Base-by-base conservation (phyloP, 148 eudicot species). In the Diospyros kaki region DNA sequence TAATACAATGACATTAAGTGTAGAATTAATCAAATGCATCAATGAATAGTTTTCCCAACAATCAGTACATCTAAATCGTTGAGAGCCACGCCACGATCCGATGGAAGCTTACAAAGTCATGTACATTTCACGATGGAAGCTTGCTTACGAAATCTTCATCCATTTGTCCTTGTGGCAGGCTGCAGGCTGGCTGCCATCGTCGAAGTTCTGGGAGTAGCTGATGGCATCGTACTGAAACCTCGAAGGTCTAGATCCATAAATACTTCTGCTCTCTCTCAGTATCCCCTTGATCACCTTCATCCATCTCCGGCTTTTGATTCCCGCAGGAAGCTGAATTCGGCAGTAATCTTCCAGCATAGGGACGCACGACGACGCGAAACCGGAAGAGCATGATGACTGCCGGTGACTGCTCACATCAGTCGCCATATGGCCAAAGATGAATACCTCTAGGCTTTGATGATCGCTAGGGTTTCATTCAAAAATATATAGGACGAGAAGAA, bases 191-290 rank as follows among this genome's bases (percentile, higher is more conserved):
- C 85, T 71, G 7, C 97, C 97, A 4, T 92, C 97, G 51, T 92
- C 97, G 78, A 92, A 92, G 59, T 92, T 92, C 76, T 86, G 93
- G 6, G 97, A 80, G 52, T 92, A 92, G 78, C 97, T 92, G 43
- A 84, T 80, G 58, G 89, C 92, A 72, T 92, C 97, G 71, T 92
- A 92, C 13, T 79, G 85, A 72, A 89, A 92, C 53, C 75, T 87
- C 12, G 79, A 44, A 4, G 88, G 81, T 64, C 82, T 82, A 1
- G 88, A 73, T 45, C 77, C 83, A 46, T 77, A 85, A 1, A 85
- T 78, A 73, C 81, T 84, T 79, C 83, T 88, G 58, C 97, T 81
- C 51, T 89, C 89, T 52, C 66, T 83, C 54, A 83, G 78, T 0
- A 92, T 14, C 73, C 75, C 84, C 81, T 88, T 84, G 18, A 92